Evolutionary conservation across 1,284 basidiomycete genomes (phyloP), one percentile per base, ranked within the genome.

Genomic region (Filobasidium uniguttulatum): DNA sequence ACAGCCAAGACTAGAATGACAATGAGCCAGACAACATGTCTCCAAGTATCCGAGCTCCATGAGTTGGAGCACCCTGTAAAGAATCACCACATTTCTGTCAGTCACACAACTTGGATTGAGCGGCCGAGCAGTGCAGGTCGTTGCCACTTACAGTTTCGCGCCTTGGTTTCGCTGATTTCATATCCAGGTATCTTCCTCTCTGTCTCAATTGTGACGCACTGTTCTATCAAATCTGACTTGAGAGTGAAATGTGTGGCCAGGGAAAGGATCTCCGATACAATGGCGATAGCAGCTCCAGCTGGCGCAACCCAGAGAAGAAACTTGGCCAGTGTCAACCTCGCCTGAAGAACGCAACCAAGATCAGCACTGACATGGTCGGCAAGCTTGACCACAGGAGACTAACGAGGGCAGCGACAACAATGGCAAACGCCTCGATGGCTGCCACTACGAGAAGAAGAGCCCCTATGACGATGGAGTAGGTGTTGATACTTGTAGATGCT

Each of bases 381-480:
- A 8, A 8, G 17, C 12, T 14, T 25, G 17, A 25, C 7, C 38
- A 6, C n/a, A 38, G 28, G n/a, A 14, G 30, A 72, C 82, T 26
- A 55, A 85, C 84, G 58, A 72, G 62, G 2, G 55, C 48, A 10
- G 77, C 77, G 4, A 78, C 76, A 20, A 72, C 55, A 2, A 82
- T 49, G 26, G 80, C 82, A 76, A 76, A 28, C 5, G 74, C 59
- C 57, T 83, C 78, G 35, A 85, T 76, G 1, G 59, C 69, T 19
- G 74, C 73, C 15, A 76, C 69, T 0, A 65, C 68, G 46, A 74
- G 69, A 60, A 77, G 81, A 46, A 82, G 48, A 5, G 70, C 65
- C 0, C 80, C 81, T 35, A 82, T 65, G 0, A 78, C 75, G 47
- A 85, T 77, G 17, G 78, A 75, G 52, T 79, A 71, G 0, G 73